These are phyloP conservation scores for Solanum tarijense DNA, from an alignment of 257 asterid species.

Conservation along the genomic window DNA sequence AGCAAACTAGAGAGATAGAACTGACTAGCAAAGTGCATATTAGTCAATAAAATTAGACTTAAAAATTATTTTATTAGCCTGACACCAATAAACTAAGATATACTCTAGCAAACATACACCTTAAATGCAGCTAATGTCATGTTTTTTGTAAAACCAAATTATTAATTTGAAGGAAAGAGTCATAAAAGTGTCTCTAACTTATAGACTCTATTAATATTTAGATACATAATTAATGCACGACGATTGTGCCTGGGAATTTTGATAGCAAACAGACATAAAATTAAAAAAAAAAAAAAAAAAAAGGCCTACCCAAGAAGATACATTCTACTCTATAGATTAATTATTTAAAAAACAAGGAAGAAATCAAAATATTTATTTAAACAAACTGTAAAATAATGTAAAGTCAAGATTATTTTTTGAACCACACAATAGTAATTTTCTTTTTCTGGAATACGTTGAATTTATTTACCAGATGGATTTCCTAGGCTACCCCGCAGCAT, in stretches of 20 bases:
- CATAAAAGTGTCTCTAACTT: neutral
- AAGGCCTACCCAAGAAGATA: neutral
- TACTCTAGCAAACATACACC: neutral
- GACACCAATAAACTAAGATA: neutral
- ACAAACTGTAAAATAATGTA: neutral
- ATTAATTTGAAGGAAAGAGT: neutral
- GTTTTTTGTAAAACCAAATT: neutral
- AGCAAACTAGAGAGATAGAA: neutral
- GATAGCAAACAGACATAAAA: slow-evolving; percentile 1
- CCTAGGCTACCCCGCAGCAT: slow-evolving; percentile 18
- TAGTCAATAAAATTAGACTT: neutral
- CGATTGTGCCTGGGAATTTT: neutral
- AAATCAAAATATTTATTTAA: neutral
- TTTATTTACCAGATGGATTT: neutral
- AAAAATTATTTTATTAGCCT: neutral
- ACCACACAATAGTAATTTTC: neutral
- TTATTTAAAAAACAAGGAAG: neutral
- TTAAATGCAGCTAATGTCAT: neutral
- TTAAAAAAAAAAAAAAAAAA: neutral
- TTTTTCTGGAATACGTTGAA: slow-evolving; percentile 1
- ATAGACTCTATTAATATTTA: neutral
- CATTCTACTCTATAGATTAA: neutral
- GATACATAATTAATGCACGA: neutral
- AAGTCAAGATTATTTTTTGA: slow-evolving; percentile 5
- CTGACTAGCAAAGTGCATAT: neutral